These are phyloP conservation scores for Bertia moriformis DNA, from an alignment of 2,329 filamentous ascomycete genomes.

Conservation along the genomic window DNA sequence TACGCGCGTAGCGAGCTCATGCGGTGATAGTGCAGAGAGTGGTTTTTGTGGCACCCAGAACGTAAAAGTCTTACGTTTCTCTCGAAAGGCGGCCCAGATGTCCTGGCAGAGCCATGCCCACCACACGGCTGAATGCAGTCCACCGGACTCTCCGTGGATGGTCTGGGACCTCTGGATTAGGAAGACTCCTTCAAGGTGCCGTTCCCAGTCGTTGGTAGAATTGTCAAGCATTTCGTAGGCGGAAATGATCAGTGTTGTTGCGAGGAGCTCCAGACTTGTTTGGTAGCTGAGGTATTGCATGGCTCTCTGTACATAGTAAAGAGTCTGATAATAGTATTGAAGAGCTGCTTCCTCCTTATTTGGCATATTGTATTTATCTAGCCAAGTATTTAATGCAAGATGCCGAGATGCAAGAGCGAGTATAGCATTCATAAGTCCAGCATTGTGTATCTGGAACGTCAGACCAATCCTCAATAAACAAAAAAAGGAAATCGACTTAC, in stretches of 20 bases:
- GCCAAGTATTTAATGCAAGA: conserved; percentile 6
- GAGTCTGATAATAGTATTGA: conserved; percentile 13
- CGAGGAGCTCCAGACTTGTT: conserved; percentile 11
- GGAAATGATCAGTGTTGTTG: conserved; percentile 11
- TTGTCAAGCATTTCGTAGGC: conserved; percentile 15
- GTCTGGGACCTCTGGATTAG: conserved; percentile 12
- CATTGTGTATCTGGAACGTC: too few relatives aligned
- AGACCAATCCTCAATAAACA: conserved; percentile 3
- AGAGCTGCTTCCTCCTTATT: conserved; percentile 7
- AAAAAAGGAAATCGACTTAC: too few relatives aligned
- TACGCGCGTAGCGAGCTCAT: conserved; percentile 7
- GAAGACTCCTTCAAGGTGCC: conserved; percentile 13
- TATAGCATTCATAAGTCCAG: conserved; percentile 12
- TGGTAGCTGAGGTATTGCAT: conserved; percentile 11
- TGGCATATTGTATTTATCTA: conserved; percentile 4
- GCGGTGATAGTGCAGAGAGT: conserved; percentile 4
- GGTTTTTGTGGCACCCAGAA: conserved; percentile 9
- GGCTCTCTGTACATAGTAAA: conserved; percentile 12
- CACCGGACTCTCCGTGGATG: conserved; percentile 11
- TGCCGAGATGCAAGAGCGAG: conserved; percentile 11
- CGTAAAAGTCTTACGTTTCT: conserved; percentile 11
- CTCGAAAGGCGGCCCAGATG: conserved; percentile 13
- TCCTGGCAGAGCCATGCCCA: conserved; percentile 16
- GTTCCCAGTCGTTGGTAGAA: conserved; percentile 12
- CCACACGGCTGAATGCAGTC: conserved; percentile 12